These are phyloP conservation scores for Talaromyces sp. DNA, from an alignment of 2,329 filamentous ascomycete genomes.

Conservation along the genomic window DNA sequence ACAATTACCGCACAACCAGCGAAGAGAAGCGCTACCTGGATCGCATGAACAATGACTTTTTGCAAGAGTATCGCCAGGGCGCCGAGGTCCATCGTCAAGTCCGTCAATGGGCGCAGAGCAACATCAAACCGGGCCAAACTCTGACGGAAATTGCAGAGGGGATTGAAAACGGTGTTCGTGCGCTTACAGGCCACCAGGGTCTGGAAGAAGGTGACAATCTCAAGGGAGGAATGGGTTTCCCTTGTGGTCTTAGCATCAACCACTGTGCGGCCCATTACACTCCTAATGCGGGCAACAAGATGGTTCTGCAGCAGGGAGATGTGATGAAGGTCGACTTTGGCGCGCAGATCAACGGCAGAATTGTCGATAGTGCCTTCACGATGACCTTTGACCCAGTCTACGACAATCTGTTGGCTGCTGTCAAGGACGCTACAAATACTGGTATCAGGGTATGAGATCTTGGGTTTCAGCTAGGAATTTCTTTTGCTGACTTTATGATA, in stretches of 20 bases:
- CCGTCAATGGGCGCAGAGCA: constrained; percentile 74
- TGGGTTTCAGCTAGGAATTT: not conserved
- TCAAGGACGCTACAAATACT: constrained; percentile 64
- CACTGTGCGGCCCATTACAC: constrained; percentile 83
- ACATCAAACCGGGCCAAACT: constrained; percentile 73
- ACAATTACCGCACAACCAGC: constrained; percentile 70
- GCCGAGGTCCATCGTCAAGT: constrained; percentile 89
- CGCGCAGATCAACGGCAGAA: constrained; percentile 65
- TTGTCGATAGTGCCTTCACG: constrained; percentile 68
- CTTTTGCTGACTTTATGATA: constrained; percentile 23
- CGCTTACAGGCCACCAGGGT: constrained; percentile 70
- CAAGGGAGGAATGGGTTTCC: constrained; percentile 79
- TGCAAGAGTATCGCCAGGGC: constrained; percentile 74
- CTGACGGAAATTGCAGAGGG: constrained; percentile 78
- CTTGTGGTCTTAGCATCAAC: constrained; percentile 77
- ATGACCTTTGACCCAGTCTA: constrained; percentile 64
- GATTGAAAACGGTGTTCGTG: constrained; percentile 79
- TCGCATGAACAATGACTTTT: constrained; percentile 72
- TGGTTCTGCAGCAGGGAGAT: constrained; percentile 59
- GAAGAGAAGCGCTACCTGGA: constrained; percentile 82
- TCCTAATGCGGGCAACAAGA: constrained; percentile 81
- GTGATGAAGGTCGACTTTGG: constrained; percentile 72
- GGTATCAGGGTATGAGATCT: constrained; percentile 58
- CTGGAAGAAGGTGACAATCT: constrained; percentile 73
- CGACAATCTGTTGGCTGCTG: constrained; percentile 61